Base-by-base conservation (phyloP, 78 protist genomes). In the Tieghemostelium lacteum region DNA sequence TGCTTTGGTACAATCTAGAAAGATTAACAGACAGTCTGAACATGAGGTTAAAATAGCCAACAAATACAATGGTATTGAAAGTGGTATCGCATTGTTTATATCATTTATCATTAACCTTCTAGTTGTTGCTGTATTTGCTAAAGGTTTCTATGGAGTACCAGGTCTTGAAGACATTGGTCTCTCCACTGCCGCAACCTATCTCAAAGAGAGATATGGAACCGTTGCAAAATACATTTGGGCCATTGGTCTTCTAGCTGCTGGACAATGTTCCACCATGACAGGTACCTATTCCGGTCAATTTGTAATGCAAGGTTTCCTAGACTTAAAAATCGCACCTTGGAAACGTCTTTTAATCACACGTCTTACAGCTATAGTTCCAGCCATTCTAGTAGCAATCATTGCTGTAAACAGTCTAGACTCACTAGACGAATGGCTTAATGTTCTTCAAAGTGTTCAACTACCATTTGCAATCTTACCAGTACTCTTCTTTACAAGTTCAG, bases 271-370 rank as follows among this genome's bases (percentile, higher is more conserved):
- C 0, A 96, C 97, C 0, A 92, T 96, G 86, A 95, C 96, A 4
- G 98, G 98, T 64, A 95, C 96, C 20, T 93, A 86, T 40, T 62
- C 96, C 45, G 97, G 97, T 69, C 95, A 94, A 72, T 93, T 94
- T 60, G 97, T 95, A 42, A 96, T 96, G 98, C 74, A 94, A 19
- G 97, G 97, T 33, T 96, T 96, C 85, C 64, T 96, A 2, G 69
- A 89, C 2, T 34, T 96, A 29, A 45, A 70, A 29, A 50, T 96
- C 12, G 60, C 69, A 3, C 92, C 95, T 14, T 94, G 96, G 97
- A 69, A 72, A 39, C 76, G 98, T n/a, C 45, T 74, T 45, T 34
- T 96, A 14, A 31, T 96, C 31, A 95, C 98, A 1, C 70, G 98
- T 2, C 28, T 74, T 19, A 60, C 95, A 17, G 96, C 96, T n/a